phyloP scores from a whole-genome alignment of 176 grass and related monocot species.

The Pontederia paniculata region DNA sequence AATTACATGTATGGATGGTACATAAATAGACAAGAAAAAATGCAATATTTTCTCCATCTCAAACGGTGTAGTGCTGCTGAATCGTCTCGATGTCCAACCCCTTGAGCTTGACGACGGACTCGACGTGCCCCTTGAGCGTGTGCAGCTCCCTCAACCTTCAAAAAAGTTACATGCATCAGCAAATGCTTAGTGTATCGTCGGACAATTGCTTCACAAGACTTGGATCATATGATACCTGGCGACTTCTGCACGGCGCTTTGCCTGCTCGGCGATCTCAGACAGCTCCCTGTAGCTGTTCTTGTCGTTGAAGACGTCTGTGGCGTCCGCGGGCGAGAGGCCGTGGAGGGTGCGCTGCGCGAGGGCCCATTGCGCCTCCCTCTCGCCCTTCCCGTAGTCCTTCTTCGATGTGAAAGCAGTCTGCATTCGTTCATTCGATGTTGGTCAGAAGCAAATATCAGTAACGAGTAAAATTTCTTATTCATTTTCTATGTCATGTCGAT shows the following conservation, averaged over 20 bases:
- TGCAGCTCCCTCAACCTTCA: conserved; percentile 38
- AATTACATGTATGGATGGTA: too few relatives aligned
- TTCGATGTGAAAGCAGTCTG: conserved; percentile 67
- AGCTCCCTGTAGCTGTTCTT: conserved; percentile 53
- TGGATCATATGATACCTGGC: conserved; percentile 27
- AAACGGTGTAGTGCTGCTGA: conserved; percentile 33
- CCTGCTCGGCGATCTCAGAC: conserved; percentile 88
- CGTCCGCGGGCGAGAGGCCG: conserved; percentile 34
- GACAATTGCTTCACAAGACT: background rate
- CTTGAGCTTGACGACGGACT: conserved; percentile 38
- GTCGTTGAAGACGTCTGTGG: conserved; percentile 34
- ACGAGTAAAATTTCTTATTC: background rate
- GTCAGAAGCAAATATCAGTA: background rate
- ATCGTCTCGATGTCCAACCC: conserved; percentile 32
- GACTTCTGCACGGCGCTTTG: conserved; percentile 69
- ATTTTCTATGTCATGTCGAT: background rate
- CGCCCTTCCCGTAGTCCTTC: conserved; percentile 67
- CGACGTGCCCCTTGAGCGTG: conserved; percentile 33
- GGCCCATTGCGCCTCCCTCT: conserved; percentile 94
- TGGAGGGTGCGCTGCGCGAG: conserved; percentile 68
- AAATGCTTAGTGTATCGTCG: background rate
- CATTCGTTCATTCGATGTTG: background rate
- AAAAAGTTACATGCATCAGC: background rate
- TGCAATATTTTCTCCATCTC: background rate
- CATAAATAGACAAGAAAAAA: background rate